These are phyloP conservation scores for Penicillium flavigenum DNA, from an alignment of 495 filamentous ascomycete species.

Conservation along the genomic window DNA sequence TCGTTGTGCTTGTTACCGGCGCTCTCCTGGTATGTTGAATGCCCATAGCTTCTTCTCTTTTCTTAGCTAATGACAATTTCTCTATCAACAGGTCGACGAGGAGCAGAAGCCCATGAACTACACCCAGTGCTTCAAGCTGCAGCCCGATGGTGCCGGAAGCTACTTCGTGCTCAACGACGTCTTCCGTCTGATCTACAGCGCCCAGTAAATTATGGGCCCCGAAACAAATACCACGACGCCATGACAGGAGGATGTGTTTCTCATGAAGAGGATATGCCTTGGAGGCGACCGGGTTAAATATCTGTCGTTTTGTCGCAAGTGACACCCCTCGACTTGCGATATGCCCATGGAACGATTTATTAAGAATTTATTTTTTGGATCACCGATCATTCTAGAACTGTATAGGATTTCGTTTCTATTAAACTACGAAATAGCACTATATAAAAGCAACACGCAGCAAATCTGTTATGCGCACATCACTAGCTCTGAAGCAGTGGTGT, in stretches of 20 bases:
- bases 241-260: constrained; percentile 15
- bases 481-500: constrained; percentile 44
- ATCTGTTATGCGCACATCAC: constrained; percentile 11
- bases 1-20: constrained; percentile 84
- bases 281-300: constrained; percentile 6
- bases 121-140: constrained; percentile 80
- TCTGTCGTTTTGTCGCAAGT: constrained; percentile 2
- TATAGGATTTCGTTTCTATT: constrained; percentile 11
- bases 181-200: constrained; percentile 75
- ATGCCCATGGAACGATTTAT: constrained; percentile 8
- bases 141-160: constrained; percentile 62
- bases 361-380: constrained; percentile 1
- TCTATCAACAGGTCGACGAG: constrained; percentile 67
- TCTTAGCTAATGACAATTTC: constrained; percentile 1
- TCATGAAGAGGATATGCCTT: constrained; percentile 9
- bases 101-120: constrained; percentile 79
- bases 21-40: constrained; percentile 64
- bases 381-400: constrained; percentile 5
- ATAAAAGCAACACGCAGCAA: not conserved
- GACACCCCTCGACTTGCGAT: not conserved
- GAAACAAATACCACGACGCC: constrained; percentile 22
- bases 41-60: not conserved
- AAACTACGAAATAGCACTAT: constrained; percentile 7
- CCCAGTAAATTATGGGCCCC: constrained; percentile 15
- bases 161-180: constrained; percentile 91